phyloP scores from a whole-genome alignment of 2,329 filamentous ascomycete species.

The Aspergillus latus region DNA sequence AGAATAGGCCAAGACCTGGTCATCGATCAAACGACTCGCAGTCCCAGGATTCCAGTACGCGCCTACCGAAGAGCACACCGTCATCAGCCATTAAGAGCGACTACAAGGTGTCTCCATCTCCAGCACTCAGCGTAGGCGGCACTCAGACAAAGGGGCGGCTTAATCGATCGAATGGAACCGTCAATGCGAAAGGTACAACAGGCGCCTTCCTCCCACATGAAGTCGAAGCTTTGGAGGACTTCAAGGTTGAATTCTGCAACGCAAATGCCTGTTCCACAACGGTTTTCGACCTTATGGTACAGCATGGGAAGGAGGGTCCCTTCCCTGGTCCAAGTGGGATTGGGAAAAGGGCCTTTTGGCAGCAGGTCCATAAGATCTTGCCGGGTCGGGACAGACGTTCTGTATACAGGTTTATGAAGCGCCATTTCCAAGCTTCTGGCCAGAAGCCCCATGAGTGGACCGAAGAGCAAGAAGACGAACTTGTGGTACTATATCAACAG shows the following conservation, averaged over 20 bases:
- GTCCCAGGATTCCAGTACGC: not conserved
- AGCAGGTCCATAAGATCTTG: constrained; percentile 34
- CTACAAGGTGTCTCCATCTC: not conserved
- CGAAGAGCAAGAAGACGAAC: constrained; percentile 42
- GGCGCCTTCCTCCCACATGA: constrained; percentile 36
- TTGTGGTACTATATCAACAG: constrained; percentile 31
- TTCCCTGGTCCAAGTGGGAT: constrained; percentile 29
- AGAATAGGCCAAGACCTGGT: not conserved
- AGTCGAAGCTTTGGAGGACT: constrained; percentile 31
- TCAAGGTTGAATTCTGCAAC: constrained; percentile 38
- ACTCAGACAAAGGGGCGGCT: constrained; percentile 5
- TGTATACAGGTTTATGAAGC: constrained; percentile 43
- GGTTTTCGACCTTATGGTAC: constrained; percentile 35
- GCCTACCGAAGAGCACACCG: not conserved
- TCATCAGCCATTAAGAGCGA: not conserved
- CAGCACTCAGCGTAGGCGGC: not conserved
- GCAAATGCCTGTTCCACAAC: constrained; percentile 21
- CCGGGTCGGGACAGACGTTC: constrained; percentile 40
- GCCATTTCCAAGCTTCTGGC: constrained; percentile 41
- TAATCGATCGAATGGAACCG: constrained; percentile 13
- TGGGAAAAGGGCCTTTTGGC: constrained; percentile 38
- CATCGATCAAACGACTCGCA: not conserved
- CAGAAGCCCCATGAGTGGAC: constrained; percentile 43
- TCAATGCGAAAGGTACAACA: constrained; percentile 21
- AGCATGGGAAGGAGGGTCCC: constrained; percentile 28